Conservation (phyloP, 805 yeast species). For the Ogataea nonfermentans region DNA sequence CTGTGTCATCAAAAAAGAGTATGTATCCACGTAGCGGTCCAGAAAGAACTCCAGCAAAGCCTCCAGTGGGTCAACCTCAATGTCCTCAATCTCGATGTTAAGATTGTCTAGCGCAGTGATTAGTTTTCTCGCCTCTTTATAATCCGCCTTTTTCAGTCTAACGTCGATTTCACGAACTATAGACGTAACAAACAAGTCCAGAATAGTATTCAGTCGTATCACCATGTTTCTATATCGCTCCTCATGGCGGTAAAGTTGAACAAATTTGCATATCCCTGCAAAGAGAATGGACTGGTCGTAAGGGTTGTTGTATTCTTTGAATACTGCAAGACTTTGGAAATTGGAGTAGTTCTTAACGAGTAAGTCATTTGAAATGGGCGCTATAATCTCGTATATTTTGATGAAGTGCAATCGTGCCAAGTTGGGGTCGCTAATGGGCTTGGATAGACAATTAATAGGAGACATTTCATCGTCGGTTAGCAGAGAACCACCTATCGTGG, state of each 20-base stretch:
- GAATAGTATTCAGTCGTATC: conserved; percentile 46
- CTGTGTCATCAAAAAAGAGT: conserved; percentile 25
- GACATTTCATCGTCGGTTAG: conserved; percentile 21
- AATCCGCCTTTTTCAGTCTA: conserved; percentile 49
- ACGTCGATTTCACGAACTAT: conserved; percentile 65
- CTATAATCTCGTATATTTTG: conserved; percentile 26
- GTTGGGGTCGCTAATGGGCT: conserved; percentile 24
- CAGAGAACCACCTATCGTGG: conserved; percentile 5
- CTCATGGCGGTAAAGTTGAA: conserved; percentile 24
- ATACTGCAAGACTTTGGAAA: conserved; percentile 31
- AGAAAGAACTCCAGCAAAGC: conserved; percentile 35
- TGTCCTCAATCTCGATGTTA: conserved; percentile 29
- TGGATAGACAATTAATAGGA: conserved; percentile 28
- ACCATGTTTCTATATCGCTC: conserved; percentile 28
- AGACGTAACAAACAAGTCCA: conserved; percentile 72
- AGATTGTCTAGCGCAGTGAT: conserved; percentile 28
- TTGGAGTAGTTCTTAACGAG: conserved; percentile 34
- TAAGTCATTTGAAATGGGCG: conserved; percentile 32
- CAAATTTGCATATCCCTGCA: conserved; percentile 29
- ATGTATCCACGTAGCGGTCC: conserved; percentile 30
- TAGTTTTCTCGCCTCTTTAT: conserved; percentile 33
- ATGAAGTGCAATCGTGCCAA: conserved; percentile 28
- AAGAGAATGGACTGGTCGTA: conserved; percentile 32
- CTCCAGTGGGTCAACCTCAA: conserved; percentile 36
- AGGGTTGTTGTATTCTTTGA: conserved; percentile 33